Conservation (phyloP, 2,329 filamentous ascomycete genomes). For the Neofusicoccum ribis region DNA sequence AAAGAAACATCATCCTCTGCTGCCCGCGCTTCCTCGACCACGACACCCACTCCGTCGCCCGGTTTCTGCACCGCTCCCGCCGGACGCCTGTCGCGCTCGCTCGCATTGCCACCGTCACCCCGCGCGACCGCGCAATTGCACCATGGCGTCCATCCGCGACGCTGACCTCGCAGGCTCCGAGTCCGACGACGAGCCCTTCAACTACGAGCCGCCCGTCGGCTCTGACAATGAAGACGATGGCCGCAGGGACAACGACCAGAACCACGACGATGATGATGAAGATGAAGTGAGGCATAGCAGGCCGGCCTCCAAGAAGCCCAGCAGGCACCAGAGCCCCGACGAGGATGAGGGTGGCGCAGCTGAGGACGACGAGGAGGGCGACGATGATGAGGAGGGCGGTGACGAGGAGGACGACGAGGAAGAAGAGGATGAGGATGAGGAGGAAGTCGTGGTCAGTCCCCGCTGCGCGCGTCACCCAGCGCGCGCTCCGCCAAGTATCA, state of each 20-base stretch:
- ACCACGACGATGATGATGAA: conserved; percentile 49
- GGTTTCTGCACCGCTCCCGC: no score
- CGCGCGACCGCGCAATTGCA: background rate
- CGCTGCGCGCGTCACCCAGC: conserved; percentile 34
- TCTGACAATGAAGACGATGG: conserved; percentile 47
- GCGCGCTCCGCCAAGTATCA: conserved; percentile 29
- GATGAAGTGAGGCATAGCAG: conserved; percentile 30
- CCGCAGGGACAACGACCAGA: conserved; percentile 42
- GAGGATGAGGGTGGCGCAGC: conserved; percentile 28
- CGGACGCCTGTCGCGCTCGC: background rate
- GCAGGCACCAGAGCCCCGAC: conserved; percentile 41
- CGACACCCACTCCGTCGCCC: background rate
- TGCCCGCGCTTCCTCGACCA: background rate
- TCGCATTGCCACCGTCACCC: background rate
- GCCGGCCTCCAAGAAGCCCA: conserved; percentile 20
- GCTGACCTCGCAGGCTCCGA: conserved; percentile 44
- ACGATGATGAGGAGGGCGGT: conserved; percentile 41
- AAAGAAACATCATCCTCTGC: conserved; percentile 13
- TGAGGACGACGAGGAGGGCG: conserved; percentile 35
- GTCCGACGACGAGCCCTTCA: conserved; percentile 86
- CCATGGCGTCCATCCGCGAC: conserved; percentile 15
- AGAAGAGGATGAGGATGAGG: conserved; percentile 52
- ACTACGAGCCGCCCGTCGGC: conserved; percentile 73
- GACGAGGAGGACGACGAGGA: conserved; percentile 43
- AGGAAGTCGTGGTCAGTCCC: conserved; percentile 42